Evolutionary conservation across 345 rosid genomes (phyloP).

Genomic region (Eucalyptus pauciflora): DNA sequence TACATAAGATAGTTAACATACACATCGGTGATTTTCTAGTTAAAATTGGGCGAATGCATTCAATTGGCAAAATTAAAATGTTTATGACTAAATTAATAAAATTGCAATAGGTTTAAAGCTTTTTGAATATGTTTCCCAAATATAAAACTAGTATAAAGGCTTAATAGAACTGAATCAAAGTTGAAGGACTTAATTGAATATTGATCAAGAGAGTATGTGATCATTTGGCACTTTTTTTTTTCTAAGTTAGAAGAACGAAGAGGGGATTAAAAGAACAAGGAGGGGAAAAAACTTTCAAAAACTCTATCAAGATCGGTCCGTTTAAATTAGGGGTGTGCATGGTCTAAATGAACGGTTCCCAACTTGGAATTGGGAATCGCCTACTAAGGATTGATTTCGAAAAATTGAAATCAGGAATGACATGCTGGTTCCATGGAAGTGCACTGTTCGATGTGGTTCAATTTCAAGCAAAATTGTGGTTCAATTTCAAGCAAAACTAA

Average conservation of each 20-base stretch:
- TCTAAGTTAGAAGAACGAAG: neutral
- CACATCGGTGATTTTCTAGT: accelerated
- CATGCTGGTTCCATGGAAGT: neutral
- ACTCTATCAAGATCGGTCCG: accelerated
- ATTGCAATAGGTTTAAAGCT: no score
- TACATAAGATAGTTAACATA: accelerated
- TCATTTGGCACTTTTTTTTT: neutral
- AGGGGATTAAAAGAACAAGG: neutral
- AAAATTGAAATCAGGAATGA: no score
- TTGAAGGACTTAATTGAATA: neutral
- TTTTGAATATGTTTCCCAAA: no score
- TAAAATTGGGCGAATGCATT: no score
- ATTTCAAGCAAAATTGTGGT: neutral
- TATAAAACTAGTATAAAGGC: neutral
- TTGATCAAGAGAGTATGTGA: neutral
- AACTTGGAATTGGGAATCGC: no score
- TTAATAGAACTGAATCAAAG: neutral
- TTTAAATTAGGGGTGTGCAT: neutral
- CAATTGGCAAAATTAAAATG: no score
- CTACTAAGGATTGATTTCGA: accelerated
- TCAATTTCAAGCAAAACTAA: neutral
- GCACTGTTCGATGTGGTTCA: neutral
- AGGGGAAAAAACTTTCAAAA: neutral
- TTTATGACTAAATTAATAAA: no score
- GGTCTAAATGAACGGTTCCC: neutral